Evolutionary conservation across 2,329 filamentous ascomycete genomes (phyloP), one percentile per base, ranked within the genome.

Genomic region (Epichloe baconii): DNA sequence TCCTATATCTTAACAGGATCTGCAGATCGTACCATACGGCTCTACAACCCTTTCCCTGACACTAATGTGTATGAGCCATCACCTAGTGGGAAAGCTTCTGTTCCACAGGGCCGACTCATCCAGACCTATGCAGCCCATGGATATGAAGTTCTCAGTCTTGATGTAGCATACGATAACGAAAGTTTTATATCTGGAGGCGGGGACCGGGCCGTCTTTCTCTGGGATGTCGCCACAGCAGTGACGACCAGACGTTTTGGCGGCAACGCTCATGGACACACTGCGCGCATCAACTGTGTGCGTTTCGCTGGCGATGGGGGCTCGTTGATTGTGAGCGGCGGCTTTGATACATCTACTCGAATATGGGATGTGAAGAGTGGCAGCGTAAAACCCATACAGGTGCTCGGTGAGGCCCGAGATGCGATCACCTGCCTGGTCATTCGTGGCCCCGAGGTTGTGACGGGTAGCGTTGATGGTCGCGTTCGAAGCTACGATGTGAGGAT

Each of bases 61-160:
- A 65, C 64, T 63, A 71, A 55, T 55, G 69, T 56, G 62, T 56
- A 59, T 0, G 58, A 61, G 35, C 52, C 59, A 34, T 56, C 58
- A 40, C 53, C 57, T 23, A 63, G 57, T 45, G 61, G 67, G 38
- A 57, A 57, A 38, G 46, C 57, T 3, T 38, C 57, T 1, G 55
- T 71, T 5, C 73, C 75, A 1, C 63, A 75, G 53, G 77, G 76
- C 57, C 72, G 74, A 2, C 82, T 93, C 3, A 88, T 98, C 62
- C 90, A 96, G 68, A 86, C 82, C 37, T 98, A 95, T 71, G 73
- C 82, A 37, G 88, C 86, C 2, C 93, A 98, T 69, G 90, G 88
- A 58, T 95, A 98, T 71, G 86, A 90, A 59, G 85, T 98, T 7
- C 82, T 96, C 54, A 86, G 87, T 57, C 75, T 98, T 40, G 75